Conservation (phyloP, 2,329 filamentous ascomycete genomes). For the Phaeosphaeriaceae sp. region DNA sequence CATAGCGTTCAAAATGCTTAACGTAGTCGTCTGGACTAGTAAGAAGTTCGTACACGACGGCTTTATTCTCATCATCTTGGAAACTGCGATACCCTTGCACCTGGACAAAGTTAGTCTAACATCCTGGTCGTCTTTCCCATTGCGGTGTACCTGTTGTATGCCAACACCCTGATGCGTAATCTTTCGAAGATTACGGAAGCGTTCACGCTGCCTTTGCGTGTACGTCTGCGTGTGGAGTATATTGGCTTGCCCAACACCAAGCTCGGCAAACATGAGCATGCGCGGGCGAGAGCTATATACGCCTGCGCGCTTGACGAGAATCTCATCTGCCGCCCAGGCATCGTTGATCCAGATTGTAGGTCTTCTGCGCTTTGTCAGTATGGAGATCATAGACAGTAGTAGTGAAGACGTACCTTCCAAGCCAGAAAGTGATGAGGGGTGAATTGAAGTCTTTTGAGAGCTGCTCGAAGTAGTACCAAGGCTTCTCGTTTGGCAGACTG, state of each 20-base stretch:
- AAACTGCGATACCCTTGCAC: conserved; percentile 59
- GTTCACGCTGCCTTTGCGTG: conserved; percentile 36
- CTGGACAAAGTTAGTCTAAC: neutral
- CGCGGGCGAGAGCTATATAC: conserved; percentile 62
- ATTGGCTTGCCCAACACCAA: conserved; percentile 42
- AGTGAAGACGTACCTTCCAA: conserved; percentile 38
- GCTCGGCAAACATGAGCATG: conserved; percentile 55
- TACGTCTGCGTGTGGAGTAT: conserved; percentile 44
- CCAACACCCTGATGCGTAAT: conserved; percentile 44
- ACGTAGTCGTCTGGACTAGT: conserved; percentile 55
- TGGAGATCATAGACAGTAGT: no score
- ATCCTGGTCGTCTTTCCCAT: neutral
- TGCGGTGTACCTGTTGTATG: conserved; percentile 56
- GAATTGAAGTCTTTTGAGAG: conserved; percentile 58
- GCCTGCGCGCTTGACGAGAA: conserved; percentile 59
- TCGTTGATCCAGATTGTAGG: conserved; percentile 52
- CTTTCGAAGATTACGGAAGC: conserved; percentile 40
- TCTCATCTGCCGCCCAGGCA: conserved; percentile 58
- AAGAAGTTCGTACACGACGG: conserved; percentile 57
- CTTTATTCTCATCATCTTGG: conserved; percentile 65
- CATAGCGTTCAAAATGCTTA: conserved; percentile 60
- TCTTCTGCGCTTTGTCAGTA: neutral
- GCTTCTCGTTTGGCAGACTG: conserved; percentile 61
- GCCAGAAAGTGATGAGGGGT: conserved; percentile 64
- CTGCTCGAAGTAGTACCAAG: conserved; percentile 65